Evolutionary conservation across 768 basidiomycete genomes (phyloP).

Genomic region (Termitomyces sp.): DNA sequence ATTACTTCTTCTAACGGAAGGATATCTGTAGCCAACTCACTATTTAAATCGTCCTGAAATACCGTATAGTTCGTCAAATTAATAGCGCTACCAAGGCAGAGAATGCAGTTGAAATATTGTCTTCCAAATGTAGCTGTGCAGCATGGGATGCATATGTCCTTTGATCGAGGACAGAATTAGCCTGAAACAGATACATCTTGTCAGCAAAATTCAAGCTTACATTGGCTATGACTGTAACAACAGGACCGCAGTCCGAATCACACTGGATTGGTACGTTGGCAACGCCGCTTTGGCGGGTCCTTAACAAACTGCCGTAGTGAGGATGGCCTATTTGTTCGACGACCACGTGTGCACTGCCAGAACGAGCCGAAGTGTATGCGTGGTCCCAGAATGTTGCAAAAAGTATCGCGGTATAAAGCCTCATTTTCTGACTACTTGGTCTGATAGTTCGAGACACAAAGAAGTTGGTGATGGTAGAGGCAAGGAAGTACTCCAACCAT

Average conservation of each 20-base stretch:
- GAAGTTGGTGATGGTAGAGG: not conserved
- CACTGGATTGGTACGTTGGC: conserved; percentile 28
- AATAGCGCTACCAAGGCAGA: conserved; percentile 28
- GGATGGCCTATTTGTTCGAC: not conserved
- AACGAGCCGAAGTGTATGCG: not conserved
- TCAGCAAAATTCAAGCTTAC: conserved; percentile 9
- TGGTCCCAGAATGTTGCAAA: not conserved
- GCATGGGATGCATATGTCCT: conserved; percentile 33
- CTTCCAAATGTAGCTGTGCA: conserved; percentile 37
- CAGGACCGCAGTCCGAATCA: conserved; percentile 24
- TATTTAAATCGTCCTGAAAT: conserved; percentile 24
- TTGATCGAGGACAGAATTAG: not conserved
- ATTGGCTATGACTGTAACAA: conserved; percentile 17
- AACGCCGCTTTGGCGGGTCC: conserved; percentile 19
- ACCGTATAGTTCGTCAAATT: conserved; percentile 24
- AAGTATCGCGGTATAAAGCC: too few species aligned
- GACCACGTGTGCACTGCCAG: not conserved
- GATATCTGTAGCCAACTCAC: conserved; percentile 5
- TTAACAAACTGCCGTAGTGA: not conserved
- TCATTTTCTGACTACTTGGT: not conserved
- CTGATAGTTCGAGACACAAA: not conserved
- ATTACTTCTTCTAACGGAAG: not conserved
- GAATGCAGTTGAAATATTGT: conserved; percentile 37
- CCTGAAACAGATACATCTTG: not conserved
- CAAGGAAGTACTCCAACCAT: not conserved